Conservation (phyloP, 2,329 filamentous ascomycete genomes). For the Epichloe baconii region DNA sequence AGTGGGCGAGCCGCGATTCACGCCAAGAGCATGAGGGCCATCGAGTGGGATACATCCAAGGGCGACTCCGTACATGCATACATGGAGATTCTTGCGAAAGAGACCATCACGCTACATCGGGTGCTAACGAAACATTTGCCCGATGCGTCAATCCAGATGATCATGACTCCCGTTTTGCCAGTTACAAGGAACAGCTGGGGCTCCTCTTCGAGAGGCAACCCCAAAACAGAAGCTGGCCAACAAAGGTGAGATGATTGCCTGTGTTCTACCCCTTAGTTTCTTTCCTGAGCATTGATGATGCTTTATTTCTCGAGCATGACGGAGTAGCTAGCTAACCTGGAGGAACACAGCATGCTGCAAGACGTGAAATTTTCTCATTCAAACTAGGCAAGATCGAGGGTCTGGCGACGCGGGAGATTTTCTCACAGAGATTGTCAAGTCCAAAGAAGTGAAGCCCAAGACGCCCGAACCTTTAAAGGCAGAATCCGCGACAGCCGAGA, state of each 20-base stretch:
- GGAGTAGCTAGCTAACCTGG: not conserved
- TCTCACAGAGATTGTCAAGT: constrained; percentile 50
- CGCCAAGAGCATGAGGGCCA: constrained; percentile 58
- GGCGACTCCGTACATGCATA: constrained; percentile 45
- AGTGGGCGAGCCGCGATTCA: constrained; percentile 61
- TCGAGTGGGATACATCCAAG: constrained; percentile 55
- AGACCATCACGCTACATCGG: constrained; percentile 72
- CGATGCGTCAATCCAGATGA: constrained; percentile 62
- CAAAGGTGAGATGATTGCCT: constrained; percentile 44
- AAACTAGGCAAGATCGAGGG: constrained; percentile 64
- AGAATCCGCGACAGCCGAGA: constrained; percentile 7
- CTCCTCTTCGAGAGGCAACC: constrained; percentile 51
- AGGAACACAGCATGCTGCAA: constrained; percentile 49
- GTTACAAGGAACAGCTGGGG: constrained; percentile 68
- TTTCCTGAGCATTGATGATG: not conserved
- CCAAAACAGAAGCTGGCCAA: constrained; percentile 56
- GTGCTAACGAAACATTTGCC: constrained; percentile 73
- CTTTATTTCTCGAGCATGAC: not conserved
- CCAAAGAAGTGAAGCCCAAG: constrained; percentile 34
- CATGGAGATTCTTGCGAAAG: constrained; percentile 78
- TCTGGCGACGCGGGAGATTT: constrained; percentile 61
- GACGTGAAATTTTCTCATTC: constrained; percentile 63
- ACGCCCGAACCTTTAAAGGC: constrained; percentile 6
- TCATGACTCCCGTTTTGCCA: constrained; percentile 73
- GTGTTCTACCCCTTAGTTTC: not conserved